Evolutionary conservation across 2,329 filamentous ascomycete species (phyloP).

Genomic region (Trichoderma sp.): DNA sequence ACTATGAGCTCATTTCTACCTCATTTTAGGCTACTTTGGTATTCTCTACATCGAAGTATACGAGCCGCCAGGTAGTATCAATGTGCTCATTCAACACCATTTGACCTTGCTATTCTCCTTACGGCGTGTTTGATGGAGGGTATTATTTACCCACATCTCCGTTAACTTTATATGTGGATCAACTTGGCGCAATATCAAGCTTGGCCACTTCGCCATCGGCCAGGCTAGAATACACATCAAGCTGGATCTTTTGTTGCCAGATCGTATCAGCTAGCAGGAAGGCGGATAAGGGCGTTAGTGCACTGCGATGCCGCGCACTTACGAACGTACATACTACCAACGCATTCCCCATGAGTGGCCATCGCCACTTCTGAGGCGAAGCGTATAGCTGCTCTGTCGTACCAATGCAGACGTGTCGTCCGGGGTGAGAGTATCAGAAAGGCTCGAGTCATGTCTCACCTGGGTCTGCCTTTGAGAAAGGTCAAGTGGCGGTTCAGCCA

Average conservation of each 20-base stretch:
- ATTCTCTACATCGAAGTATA: neutral
- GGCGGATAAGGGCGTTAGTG: neutral
- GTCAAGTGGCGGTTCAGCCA: neutral
- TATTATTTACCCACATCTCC: neutral
- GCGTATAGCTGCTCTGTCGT: neutral
- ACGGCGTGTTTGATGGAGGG: neutral
- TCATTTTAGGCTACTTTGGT: neutral
- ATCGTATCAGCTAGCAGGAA: neutral
- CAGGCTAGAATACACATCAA: neutral
- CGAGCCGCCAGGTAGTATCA: neutral
- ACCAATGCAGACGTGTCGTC: neutral
- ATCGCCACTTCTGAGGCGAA: neutral
- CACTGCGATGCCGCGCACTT: neutral
- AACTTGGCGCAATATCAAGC: neutral
- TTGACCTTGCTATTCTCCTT: neutral
- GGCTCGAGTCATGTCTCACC: conserved; percentile 3
- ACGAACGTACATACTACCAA: neutral
- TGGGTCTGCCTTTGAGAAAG: neutral
- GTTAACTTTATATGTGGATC: neutral
- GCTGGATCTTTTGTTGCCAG: neutral
- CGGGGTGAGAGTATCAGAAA: neutral
- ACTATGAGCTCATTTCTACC: neutral
- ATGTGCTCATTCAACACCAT: neutral
- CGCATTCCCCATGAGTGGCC: neutral
- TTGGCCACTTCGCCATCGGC: neutral